phyloP scores from a whole-genome alignment of 108 stramenopile genomes.

The Cyclotella atomus region DNA sequence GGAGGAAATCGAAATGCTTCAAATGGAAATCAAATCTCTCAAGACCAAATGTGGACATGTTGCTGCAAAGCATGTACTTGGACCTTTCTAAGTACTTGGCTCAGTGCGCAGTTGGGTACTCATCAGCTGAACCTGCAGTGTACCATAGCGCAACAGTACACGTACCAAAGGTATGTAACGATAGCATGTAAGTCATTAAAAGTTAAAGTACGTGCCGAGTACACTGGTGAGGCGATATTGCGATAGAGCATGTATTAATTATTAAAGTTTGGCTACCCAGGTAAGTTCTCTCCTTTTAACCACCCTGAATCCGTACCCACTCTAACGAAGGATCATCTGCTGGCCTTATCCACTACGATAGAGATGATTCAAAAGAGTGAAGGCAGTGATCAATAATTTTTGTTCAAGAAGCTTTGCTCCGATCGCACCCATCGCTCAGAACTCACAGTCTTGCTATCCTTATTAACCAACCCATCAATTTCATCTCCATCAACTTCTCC shows the following conservation, averaged over 20 bases:
- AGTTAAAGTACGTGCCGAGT: too few relatives aligned
- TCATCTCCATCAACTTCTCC: neutral
- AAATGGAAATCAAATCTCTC: slow-evolving; percentile 30
- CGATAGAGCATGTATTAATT: too few relatives aligned
- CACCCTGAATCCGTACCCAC: slow-evolving; percentile 26
- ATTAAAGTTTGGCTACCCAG: neutral
- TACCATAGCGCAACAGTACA: neutral
- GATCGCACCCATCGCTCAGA: neutral
- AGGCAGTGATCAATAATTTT: neutral
- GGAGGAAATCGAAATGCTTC: slow-evolving; percentile 23
- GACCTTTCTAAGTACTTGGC: neutral
- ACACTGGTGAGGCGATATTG: too few relatives aligned
- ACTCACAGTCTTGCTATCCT: slow-evolving; percentile 7
- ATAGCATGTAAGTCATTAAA: too few relatives aligned
- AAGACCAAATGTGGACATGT: slow-evolving; percentile 19
- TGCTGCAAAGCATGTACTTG: neutral
- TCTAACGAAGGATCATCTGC: slow-evolving; percentile 17
- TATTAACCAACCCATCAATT: neutral
- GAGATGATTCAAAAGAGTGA: neutral
- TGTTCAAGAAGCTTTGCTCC: slow-evolving; percentile 1
- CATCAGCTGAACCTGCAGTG: neutral
- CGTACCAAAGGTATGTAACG: too few relatives aligned
- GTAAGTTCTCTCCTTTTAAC: slow-evolving; percentile 1
- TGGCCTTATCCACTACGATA: neutral
- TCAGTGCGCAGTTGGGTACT: neutral